Base-by-base conservation (phyloP, 1,284 basidiomycete species). In the Cryptococcus sp. region DNA sequence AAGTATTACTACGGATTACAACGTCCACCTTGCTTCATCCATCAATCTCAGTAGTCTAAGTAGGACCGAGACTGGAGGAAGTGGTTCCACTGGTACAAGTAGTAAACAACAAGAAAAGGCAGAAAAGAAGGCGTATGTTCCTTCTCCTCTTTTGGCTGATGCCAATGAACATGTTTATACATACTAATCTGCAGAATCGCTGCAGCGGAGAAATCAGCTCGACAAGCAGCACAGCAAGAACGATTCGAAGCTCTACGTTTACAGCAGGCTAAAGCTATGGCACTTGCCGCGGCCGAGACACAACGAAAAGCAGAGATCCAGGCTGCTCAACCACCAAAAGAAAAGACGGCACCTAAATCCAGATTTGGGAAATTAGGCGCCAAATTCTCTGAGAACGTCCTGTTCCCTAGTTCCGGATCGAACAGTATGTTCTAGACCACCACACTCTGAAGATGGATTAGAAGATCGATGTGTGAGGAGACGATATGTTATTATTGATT, bases 171-270 rank as follows among this genome's bases (percentile, higher is more conserved):
- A 23, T 43, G 9, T 28, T 18, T 9, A 18, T 25, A 31, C 41
- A 22, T 28, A 28, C 11, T 19, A 9, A 36, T 50, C 4, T n/a
- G 23, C 50, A 67, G 65, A 9, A 60, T 63, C 40, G 37, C 40
- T 21, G 52, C 41, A 37, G 62, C 65, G 7, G 65, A 64, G 32
- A 68, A 67, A 43, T 54, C 48, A 7, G 52, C 54, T 7, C 58
- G 61, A 43, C 64, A 67, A 43, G 54, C 56, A 9, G 64, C 67
- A 46, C 55, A 56, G 10, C 64, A 63, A 44, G 59, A 58, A n/a
- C 60, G 62, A 48, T 68, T 72, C 55, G 67, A 69, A 50, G 61
- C 59, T 5, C 60, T 70, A 9, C 56, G 68, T 44, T 54, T 61
- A 14, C 62, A 72, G 51, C 70, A 69, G 52, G 61, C 62, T 45